Evolutionary conservation across 2,329 filamentous ascomycete species (phyloP).

Genomic region (Venturia effusa): DNA sequence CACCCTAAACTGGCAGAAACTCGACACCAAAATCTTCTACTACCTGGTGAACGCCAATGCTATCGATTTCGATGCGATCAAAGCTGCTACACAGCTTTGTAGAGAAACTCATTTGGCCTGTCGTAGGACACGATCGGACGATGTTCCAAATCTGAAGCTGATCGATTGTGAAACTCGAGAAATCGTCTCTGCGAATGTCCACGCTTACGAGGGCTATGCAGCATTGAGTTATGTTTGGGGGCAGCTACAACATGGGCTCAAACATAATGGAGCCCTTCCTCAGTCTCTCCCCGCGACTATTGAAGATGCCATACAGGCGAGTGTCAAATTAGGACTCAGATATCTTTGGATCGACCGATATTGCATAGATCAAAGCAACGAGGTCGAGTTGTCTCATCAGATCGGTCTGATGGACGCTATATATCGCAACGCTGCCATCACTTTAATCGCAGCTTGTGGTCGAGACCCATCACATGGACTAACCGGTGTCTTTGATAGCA

Average conservation of each 20-base stretch:
- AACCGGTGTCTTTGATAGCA: not conserved
- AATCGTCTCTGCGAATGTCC: not conserved
- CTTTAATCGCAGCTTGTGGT: slow-evolving; percentile 10
- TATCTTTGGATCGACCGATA: slow-evolving; percentile 13
- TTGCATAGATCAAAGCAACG: slow-evolving; percentile 12
- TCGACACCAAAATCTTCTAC: not conserved
- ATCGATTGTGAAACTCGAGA: not conserved
- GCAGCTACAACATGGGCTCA: not conserved
- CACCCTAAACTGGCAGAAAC: not conserved
- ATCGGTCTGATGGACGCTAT: slow-evolving; percentile 10
- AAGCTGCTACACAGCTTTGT: not conserved
- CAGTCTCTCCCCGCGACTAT: slow-evolving; percentile 9
- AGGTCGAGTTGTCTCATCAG: not conserved
- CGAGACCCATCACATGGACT: not conserved
- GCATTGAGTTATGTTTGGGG: slow-evolving; percentile 11
- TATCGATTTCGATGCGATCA: not conserved
- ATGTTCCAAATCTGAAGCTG: not conserved
- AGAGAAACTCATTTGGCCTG: not conserved
- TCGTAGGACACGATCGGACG: not conserved
- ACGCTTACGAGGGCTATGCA: not conserved
- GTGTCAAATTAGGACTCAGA: slow-evolving; percentile 5
- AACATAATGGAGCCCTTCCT: not conserved
- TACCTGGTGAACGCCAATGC: not conserved
- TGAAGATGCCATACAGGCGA: slow-evolving; percentile 11
- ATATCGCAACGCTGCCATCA: slow-evolving; percentile 10